Evolutionary conservation across 2,329 filamentous ascomycete genomes (phyloP), one percentile per base, ranked within the genome.

Genomic region (Arthroderma uncinatum): DNA sequence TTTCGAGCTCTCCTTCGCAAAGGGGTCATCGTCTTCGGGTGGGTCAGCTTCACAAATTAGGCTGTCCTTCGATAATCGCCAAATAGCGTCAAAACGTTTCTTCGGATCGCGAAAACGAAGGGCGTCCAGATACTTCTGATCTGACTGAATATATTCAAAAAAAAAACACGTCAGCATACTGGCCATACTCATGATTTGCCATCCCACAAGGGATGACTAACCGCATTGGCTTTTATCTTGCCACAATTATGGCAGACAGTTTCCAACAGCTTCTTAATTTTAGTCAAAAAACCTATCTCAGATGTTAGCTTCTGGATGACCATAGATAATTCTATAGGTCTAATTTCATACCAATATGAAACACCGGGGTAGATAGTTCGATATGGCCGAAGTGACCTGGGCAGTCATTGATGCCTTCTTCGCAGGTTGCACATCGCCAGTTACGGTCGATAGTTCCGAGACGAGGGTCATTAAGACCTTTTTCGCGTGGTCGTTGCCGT

Each of bases 211-310:
- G 79, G 78, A 78, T 79, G 78, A 94, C 92, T 89, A 85, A 97
- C 92, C 85, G 89, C 88, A 82, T 97, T 91, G 76, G 90, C 86
- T 79, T 95, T 83, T 70, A 97, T 89, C 79, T 93, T 95, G 76
- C 91, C 92, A 80, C 94, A 98, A 74, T 94, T 96, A 78, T 95
- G 91, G 81, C 94, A 98, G 73, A 98, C 91, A 66, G 91, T 93
- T 81, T 98, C 94, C 73, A 98, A 79, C 67, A 99, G 83, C 80
- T 97, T 98, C 81, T 99, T 98, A 76, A 95, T 91, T 79, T 97
- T 97, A 73, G 89, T 94, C 77, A 99, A 87, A 75, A 96, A 99
- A 68, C 93, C 93, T 78, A 79, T 76, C 21, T 57, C 21, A 40
- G 47, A 54, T n/a, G 63, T 71, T 61, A 73, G 71, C 33, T 55